Percentiles rank a stretch among this genome's conserved stretches.
phyloP scores from a whole-genome alignment of 2,329 filamentous ascomycete species.

The Nemania bipapillata region DNA sequence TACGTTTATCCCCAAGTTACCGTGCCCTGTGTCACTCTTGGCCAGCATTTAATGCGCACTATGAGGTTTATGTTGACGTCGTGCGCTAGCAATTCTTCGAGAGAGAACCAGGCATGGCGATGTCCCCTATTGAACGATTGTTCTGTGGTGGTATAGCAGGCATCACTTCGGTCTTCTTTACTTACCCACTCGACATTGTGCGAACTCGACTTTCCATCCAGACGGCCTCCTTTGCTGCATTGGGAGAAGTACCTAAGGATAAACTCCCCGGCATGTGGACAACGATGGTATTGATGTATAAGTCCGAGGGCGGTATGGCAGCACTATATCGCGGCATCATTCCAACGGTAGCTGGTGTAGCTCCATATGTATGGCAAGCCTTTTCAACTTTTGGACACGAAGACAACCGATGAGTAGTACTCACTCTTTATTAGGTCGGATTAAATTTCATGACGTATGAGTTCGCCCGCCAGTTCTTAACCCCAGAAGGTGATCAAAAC shows the following conservation, averaged over 20 bases:
- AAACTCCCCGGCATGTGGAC: constrained; percentile 92
- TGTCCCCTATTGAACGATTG: constrained; percentile 79
- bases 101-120: constrained; percentile 74
- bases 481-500: constrained; percentile 86
- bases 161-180: constrained; percentile 93
- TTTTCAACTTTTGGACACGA: background rate
- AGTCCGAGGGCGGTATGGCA: constrained; percentile 82
- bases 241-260: constrained; percentile 68
- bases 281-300: constrained; percentile 86
- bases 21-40: background rate
- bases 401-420: background rate
- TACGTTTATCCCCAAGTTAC: constrained; percentile 58
- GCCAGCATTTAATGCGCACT: background rate
- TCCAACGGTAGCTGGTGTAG: constrained; percentile 93
- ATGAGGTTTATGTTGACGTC: constrained; percentile 24
- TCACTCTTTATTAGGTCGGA: constrained; percentile 71
- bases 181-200: constrained; percentile 97
- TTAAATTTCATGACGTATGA: constrained; percentile 99
- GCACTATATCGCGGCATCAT: constrained; percentile 95
- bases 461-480: constrained; percentile 82
- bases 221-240: constrained; percentile 88
- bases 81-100: constrained; percentile 76
- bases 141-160: constrained; percentile 92
- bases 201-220: constrained; percentile 96
- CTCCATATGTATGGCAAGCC: constrained; percentile 77